phyloP scores from a whole-genome alignment of 129 eudicot species.

The carrot (Daucus carota) region DH1_v3.0 NC_030382.2:40485001-40485500 shows the following conservation, averaged over 20 bases:
- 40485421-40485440: conserved; percentile 34
- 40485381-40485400: conserved; percentile 54
- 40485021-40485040: conserved; percentile 14
- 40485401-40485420: conserved; percentile 61
- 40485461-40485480: conserved; percentile 45
- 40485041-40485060: conserved; percentile 12
- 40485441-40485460: conserved; percentile 52
- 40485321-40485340: conserved; percentile 49
- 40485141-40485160: conserved; percentile 28
- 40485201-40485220: conserved; percentile 39
- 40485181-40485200: conserved; percentile 49
- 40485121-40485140: neutral
- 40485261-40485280: conserved; percentile 36
- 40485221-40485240: conserved; percentile 36
- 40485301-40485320: conserved; percentile 50
- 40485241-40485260: conserved; percentile 41
- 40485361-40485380: conserved; percentile 54
- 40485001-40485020: conserved; percentile 7
- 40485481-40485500: neutral
- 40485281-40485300: conserved; percentile 50
- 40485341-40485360: conserved; percentile 47
- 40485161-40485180: conserved; percentile 50
- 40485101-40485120: neutral
- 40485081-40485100: neutral
- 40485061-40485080: conserved; percentile 8